Base-by-base conservation (phyloP, 768 basidiomycete species). In the Rhodotorula sphaerocarpa region DNA sequence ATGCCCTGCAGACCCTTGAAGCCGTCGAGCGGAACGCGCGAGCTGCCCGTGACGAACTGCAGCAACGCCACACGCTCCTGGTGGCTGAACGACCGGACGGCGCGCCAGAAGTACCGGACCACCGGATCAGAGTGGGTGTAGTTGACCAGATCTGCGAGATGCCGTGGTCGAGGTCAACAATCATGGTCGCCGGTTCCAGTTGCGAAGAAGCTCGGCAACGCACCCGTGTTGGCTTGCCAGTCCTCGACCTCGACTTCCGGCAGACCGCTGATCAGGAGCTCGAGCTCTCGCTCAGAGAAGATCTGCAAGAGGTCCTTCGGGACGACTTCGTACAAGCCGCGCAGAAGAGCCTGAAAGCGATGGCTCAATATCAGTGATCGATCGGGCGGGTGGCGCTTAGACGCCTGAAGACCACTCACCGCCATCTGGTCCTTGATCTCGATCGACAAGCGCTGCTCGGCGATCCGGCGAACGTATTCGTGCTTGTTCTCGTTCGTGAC, bases 41-140 rank as follows among this genome's bases (percentile, higher is more conserved):
- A 91, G 84, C 63, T 59, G 45, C 74, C 77, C 2, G 95, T 93
- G 20, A 91, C 92, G 76, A 99, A 99, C 79, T 92, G 93, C 59
- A 99, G 80, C 48, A 99, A 89, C 63, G 62, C 54, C 12, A 27
- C 4, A 11, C 90, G 81, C 76, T 99, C 95, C 71, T 96, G 92
- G 39, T 93, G 87, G 69, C 87, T 90, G 78, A 96, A 96, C 14
- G 90, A 93, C 76, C 97, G 90, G 46, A 99, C 82, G 3, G 93
- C 93, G 68, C 95, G 83, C 95, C 95, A 99, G 87, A 90, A 96
- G 92, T 92, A 99, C 33, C 88, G 85, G 63, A 97, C 91, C 72
- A 93, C 91, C 10, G 93, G 89, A 74, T 99, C 92, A 5, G 54
- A 63, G 25, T 86, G 82, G 10, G 81, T 82, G 74, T 89, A 90